Percentiles rank a stretch among this genome's conserved stretches.
These are phyloP conservation scores for Magnolia officinalis DNA, from an alignment of 164 flowering plant genomes.

Conservation along the genomic window DNA sequence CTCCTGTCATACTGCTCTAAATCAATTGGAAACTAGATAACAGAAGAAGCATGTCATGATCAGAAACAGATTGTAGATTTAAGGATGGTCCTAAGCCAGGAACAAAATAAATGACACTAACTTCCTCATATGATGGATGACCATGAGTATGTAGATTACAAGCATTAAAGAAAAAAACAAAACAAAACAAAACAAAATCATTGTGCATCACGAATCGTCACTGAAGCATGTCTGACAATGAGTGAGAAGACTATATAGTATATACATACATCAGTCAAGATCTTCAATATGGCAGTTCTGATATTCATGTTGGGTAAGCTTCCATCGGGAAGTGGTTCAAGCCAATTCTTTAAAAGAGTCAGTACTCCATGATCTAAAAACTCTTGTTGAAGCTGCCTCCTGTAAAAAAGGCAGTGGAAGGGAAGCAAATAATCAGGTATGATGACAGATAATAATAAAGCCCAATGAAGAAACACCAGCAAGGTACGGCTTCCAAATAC, in stretches of 20 bases:
- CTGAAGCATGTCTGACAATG: neutral
- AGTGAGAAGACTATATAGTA: neutral
- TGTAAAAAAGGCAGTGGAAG: slow-evolving; percentile 24
- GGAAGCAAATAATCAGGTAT: neutral
- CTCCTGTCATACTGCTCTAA: slow-evolving; percentile 80
- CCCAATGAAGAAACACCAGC: neutral
- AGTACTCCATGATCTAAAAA: slow-evolving; percentile 93
- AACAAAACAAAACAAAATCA: neutral
- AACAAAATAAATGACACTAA: neutral
- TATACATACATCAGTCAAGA: slow-evolving; percentile 67
- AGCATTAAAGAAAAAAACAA: neutral
- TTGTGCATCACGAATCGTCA: neutral
- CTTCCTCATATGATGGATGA: neutral
- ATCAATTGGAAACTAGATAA: slow-evolving; percentile 76
- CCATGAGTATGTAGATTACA: neutral
- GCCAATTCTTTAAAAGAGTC: slow-evolving; percentile 80
- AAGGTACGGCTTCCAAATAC: neutral
- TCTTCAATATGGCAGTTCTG: slow-evolving; percentile 72
- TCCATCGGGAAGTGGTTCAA: slow-evolving; percentile 97
- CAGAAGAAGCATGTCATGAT: slow-evolving; percentile 22
- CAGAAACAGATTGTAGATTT: neutral
- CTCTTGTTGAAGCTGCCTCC: slow-evolving; percentile 91
- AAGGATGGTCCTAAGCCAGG: neutral
- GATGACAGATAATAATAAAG: neutral
- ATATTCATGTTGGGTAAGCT: slow-evolving; percentile 91